Base-by-base conservation (phyloP, 2,329 filamentous ascomycete genomes). In the Talaromyces sp. region DNA sequence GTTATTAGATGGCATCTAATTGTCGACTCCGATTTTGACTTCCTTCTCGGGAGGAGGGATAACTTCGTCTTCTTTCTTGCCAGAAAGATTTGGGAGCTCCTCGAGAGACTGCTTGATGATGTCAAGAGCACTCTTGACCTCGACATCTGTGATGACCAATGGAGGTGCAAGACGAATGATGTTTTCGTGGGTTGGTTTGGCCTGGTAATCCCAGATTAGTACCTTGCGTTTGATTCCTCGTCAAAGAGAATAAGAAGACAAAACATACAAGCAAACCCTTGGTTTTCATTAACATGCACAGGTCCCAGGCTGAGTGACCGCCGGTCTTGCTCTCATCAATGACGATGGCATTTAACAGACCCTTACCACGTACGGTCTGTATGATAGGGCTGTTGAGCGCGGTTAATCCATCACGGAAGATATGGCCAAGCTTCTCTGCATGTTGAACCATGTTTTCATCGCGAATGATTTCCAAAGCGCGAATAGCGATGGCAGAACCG, bases 121-220 rank as follows among this genome's bases (percentile, higher is more conserved):
- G 59, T 76, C 76, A 61, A 98, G 76, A 1, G 93, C 89, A 72
- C 87, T 85, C 69, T 87, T 83, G 68, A 99, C 88, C 79, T 99
- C 87, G 64, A 88, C 85, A 72, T 98, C 92, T 28, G 88, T 92
- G 72, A 99, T 98, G 67, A 99, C 92, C 61, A 99, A 82, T 21
- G 95, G 95, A 54, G 95, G 95, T n/a, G 95, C 95, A 66, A 99
- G 89, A 63, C 95, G 90, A 75, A 99, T 99, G 76, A 99, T 98
- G 79, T 98, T 97, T 73, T 96, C 89, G 78, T 99, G 95, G 6
- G 95, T 99, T 33, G 95, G 95, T 85, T 99, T 99, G 71, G 95
- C 95, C 92, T 96, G 75, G 18, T 31, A 31, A 28, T 48, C 18
- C 39, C 9, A 11, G 39, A 42, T 64, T 25, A 64, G 60, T 8